phyloP scores from a whole-genome alignment of 306 rosid species.

The Vicia faba region DNA sequence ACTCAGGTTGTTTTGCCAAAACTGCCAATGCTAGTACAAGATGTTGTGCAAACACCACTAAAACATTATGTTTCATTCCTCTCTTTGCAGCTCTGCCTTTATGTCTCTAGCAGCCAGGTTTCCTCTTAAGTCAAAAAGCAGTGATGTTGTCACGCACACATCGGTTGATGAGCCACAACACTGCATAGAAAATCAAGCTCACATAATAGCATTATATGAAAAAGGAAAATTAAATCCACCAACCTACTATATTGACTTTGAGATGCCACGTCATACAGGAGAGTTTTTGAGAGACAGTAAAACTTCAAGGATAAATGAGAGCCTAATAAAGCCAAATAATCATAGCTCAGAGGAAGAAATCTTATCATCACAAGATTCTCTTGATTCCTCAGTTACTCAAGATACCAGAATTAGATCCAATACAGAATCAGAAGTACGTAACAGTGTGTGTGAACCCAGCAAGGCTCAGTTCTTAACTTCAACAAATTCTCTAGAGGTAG shows the following conservation, averaged over 20 bases:
- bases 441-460: constrained; percentile 41
- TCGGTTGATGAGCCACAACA: constrained; percentile 54
- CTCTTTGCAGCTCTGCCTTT: constrained; percentile 88
- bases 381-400: constrained; percentile 71
- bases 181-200: constrained; percentile 44
- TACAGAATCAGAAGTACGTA: constrained; percentile 66
- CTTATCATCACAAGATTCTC: constrained; percentile 77
- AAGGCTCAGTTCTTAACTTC: constrained; percentile 42
- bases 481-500: constrained; percentile 43
- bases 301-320: constrained; percentile 38
- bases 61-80: constrained; percentile 29
- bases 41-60: constrained; percentile 21
- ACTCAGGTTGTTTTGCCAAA: constrained; percentile 18
- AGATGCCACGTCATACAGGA: constrained; percentile 40
- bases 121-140: constrained; percentile 54
- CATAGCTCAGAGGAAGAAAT: constrained; percentile 64
- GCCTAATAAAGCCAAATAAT: constrained; percentile 40
- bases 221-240: constrained; percentile 39
- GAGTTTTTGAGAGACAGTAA: constrained; percentile 47
- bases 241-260: constrained; percentile 44
- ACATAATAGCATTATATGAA: constrained; percentile 49
- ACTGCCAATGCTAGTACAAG: constrained; percentile 24
- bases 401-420: constrained; percentile 57
- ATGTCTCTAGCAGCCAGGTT: constrained; percentile 86
- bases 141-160: constrained; percentile 39